Evolutionary conservation across 2,329 filamentous ascomycete species (phyloP), one percentile per base, ranked within the genome.

Genomic region (Alternaria novae-zelandiae): DNA sequence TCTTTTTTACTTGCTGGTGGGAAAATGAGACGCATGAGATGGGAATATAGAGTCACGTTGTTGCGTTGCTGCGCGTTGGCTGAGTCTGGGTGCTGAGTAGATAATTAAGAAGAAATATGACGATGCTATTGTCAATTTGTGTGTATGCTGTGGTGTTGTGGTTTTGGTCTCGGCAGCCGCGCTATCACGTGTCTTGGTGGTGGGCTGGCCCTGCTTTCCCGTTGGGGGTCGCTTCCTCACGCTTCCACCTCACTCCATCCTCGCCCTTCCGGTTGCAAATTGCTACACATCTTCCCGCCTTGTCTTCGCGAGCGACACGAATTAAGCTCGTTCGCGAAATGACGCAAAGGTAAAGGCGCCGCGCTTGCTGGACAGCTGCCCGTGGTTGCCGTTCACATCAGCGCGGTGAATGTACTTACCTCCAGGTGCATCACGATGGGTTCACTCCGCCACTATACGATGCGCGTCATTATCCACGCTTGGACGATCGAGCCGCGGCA

Each of bases 61-160:
- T 41, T 41, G 32, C 32, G 32, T 41, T 41, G 36, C 36, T 17
- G 36, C 36, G 36, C 36, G 36, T 41, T 41, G n/a, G 36, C 36
- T 41, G 36, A 41, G n/a, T 10, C 36, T 10, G 36, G 1, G 32
- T 36, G 13, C 32, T 4, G 32, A 1, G 36, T 41, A 41, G 36
- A 41, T 41, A 41, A 41, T 41, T 17, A 41, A 41, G 36, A 41
- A 41, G 36, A 41, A 41, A 41, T 41, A 41, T 41, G 36, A 41
- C 8, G 36, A 41, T 41, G 36, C 10, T 17, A 41, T 41, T 41
- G 36, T 41, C 36, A 41, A 2, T 36, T n/a, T n/a, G n/a, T n/a
- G n/a, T n/a, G n/a, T n/a, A n/a, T n/a, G n/a, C n/a, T n/a, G n/a
- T n/a, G 21, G 21, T 30, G 11, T 12, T 30, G 28, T 30, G 28